These are phyloP conservation scores for Paramyrothecium roridum DNA, from an alignment of 2,329 filamentous ascomycete species.

Conservation along the genomic window DNA sequence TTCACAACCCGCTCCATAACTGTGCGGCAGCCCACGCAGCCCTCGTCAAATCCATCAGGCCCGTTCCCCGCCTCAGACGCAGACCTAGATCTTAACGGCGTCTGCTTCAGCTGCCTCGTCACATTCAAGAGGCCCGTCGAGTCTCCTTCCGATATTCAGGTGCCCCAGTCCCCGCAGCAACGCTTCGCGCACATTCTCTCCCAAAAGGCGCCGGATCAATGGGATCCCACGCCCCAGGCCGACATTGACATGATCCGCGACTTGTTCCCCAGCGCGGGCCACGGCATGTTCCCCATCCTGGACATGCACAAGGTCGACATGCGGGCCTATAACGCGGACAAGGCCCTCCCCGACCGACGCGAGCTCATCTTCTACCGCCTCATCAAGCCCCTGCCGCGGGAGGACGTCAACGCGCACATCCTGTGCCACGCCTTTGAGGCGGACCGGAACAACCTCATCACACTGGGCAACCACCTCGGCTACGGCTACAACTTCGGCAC, in stretches of 20 bases:
- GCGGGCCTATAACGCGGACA: conserved; percentile 37
- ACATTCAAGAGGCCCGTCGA: conserved; percentile 46
- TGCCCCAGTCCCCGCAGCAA: conserved; percentile 31
- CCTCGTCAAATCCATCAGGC: conserved; percentile 32
- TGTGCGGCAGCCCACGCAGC: conserved; percentile 40
- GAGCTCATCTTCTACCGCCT: conserved; percentile 50
- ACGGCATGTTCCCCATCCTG: conserved; percentile 45
- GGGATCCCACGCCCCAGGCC: conserved; percentile 41
- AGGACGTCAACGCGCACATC: conserved; percentile 42
- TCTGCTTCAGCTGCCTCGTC: conserved; percentile 48
- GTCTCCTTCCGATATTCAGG: conserved; percentile 34
- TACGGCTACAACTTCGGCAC: conserved; percentile 38
- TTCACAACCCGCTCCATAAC: conserved; percentile 49
- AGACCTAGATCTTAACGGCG: conserved; percentile 30
- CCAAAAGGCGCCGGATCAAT: conserved; percentile 31
- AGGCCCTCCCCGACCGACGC: conserved; percentile 38
- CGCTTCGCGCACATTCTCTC: conserved; percentile 40
- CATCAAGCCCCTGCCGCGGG: conserved; percentile 35
- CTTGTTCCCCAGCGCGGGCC: conserved; percentile 30
- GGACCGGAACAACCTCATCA: conserved; percentile 52
- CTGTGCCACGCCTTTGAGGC: conserved; percentile 47
- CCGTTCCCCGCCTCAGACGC: conserved; percentile 38
- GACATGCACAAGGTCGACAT: conserved; percentile 56
- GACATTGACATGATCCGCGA: conserved; percentile 39
- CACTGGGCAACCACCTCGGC: conserved; percentile 46